Base-by-base conservation (phyloP, 768 basidiomycete species). In the Pleurotus ostreatus region DNA sequence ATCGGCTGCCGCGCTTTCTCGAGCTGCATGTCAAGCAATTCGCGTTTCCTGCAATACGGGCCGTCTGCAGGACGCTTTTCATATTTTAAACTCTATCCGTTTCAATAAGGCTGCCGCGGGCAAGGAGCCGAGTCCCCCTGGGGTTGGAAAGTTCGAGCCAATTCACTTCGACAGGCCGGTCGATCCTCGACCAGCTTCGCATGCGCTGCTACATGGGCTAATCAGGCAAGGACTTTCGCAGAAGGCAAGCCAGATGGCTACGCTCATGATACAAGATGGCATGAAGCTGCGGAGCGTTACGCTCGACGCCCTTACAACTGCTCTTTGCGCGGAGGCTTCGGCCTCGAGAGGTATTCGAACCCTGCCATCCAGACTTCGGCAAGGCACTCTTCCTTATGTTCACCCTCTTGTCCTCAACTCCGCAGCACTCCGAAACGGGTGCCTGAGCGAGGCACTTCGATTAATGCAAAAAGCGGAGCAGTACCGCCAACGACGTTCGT, bases 161-260 rank as follows among this genome's bases (percentile, higher is more conserved):
- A 57, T 83, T 52, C 68, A 76, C 13, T 83, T 86, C 59, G 74
- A 75, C 47, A 70, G 67, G 37, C 67, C 75, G 0, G 69, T 88
- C 8, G 79, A 88, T 22, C 78, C 82, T 2, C 82, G 81, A 18
- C 71, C 91, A 2, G 70, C 84, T 15, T 78, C 82, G 0, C 89
- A 92, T 61, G 71, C 76, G 23, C 73, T 92, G 40, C 60, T 92
- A 8, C 89, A 92, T 49, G 76, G 78, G 26, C 74, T 89, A 39
- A 63, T 91, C 18, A 83, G 85, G 49, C 59, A 70, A 5, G 79
- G 84, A 2, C 68, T 78, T 51, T 57, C 70, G 1, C 64, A 73
- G 51, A 76, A 79, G 46, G 88, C 86, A 0, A 72, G 75, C 26
- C 64, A 66, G 25, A 74, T 82, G 4, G 75, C 83, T 0, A 68